phyloP scores from a whole-genome alignment of 75 land plant species.

The Pinus tabuliformis region DNA sequence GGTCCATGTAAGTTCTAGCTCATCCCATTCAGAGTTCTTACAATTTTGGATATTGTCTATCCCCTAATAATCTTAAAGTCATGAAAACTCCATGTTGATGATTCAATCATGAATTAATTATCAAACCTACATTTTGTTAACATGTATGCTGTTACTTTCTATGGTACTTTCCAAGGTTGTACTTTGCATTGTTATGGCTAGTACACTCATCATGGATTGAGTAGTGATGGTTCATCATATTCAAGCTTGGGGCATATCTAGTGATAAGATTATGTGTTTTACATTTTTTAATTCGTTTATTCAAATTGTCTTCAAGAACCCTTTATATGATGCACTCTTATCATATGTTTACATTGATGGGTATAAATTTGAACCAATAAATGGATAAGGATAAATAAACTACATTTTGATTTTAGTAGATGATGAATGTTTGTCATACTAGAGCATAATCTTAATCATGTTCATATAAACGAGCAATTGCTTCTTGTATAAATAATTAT shows the following conservation, averaged over 20 bases:
- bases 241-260: slow-evolving; percentile 30
- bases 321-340: slow-evolving; percentile 54
- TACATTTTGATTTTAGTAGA: slow-evolving; percentile 56
- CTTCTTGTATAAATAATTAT: slow-evolving; percentile 6
- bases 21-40: not conserved
- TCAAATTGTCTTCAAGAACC: slow-evolving; percentile 47
- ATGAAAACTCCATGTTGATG: too few species aligned
- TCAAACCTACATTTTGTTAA: not conserved
- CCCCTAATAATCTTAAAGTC: too few species aligned
- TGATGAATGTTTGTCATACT: slow-evolving; percentile 42
- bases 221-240: slow-evolving; percentile 40
- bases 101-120: slow-evolving; percentile 10
- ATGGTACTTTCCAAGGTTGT: slow-evolving; percentile 36
- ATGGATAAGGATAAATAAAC: slow-evolving; percentile 52
- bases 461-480: not conserved
- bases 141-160: not conserved
- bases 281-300: slow-evolving; percentile 52
- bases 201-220: slow-evolving; percentile 51
- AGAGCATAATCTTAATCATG: slow-evolving; percentile 12
- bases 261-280: slow-evolving; percentile 38
- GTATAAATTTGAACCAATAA: slow-evolving; percentile 37
- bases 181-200: slow-evolving; percentile 56
- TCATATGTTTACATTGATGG: slow-evolving; percentile 39
- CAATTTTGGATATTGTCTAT: not conserved
- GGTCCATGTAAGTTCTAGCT: slow-evolving; percentile 46